Evolutionary conservation across 192 early-diverging fungal genomes (phyloP).

Genomic region (Thamnidium elegans): DNA sequence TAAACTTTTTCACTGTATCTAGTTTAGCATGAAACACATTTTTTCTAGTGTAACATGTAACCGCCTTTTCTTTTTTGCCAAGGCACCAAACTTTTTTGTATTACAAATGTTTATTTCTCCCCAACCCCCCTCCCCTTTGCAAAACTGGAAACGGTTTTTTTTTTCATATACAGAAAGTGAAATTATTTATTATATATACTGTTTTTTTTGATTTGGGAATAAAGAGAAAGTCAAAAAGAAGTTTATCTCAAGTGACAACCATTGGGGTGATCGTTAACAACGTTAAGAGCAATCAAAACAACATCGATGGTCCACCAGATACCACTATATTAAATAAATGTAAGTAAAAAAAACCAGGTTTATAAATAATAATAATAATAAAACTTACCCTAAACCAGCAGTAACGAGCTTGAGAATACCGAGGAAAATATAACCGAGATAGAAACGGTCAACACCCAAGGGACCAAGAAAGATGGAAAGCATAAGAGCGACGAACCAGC

Average conservation of each 20-base stretch:
- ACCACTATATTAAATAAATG: constrained; percentile 21
- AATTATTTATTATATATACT: too few species aligned
- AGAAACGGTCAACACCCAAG: constrained; percentile 54
- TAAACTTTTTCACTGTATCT: too few species aligned
- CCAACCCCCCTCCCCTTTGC: too few species aligned
- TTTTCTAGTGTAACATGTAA: too few species aligned
- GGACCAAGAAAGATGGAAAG: constrained; percentile 53
- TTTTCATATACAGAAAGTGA: too few species aligned
- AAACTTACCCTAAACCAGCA: constrained; percentile 34
- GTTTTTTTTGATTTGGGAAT: background rate
- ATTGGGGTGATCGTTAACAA: constrained; percentile 28
- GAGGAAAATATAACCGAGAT: constrained; percentile 47
- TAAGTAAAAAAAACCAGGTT: too few species aligned
- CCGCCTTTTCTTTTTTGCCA: too few species aligned
- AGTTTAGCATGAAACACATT: too few species aligned
- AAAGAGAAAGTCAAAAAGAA: background rate
- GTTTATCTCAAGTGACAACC: constrained; percentile 24
- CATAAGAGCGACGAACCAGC: constrained; percentile 45
- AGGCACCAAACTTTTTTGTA: too few species aligned
- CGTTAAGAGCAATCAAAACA: constrained; percentile 29
- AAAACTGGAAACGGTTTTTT: too few species aligned
- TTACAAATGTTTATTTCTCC: too few species aligned
- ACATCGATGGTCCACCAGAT: constrained; percentile 46
- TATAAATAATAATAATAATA: too few species aligned
- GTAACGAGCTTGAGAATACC: constrained; percentile 46